Conservation (phyloP, 305 asterid genomes). For the Fraxinus latifolia region DNA sequence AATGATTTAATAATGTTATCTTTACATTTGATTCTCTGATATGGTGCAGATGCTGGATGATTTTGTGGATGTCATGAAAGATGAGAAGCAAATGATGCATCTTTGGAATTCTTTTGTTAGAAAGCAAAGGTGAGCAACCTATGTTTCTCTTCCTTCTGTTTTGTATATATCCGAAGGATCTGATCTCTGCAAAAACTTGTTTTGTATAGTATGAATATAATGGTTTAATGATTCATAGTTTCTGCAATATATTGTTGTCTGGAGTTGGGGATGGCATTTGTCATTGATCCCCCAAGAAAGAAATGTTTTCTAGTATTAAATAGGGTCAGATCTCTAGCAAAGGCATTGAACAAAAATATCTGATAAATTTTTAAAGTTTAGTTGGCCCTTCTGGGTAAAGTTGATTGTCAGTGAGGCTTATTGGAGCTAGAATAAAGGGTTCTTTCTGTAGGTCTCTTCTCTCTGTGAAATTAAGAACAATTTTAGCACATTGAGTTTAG, state of each 20-base stretch:
- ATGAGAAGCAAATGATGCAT: constrained; percentile 97
- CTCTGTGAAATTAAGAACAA: background rate
- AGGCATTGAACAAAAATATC: background rate
- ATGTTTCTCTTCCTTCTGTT: background rate
- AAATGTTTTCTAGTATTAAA: background rate
- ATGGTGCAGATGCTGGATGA: constrained; percentile 93
- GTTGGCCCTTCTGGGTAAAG: background rate
- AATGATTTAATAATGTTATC: constrained; percentile 7
- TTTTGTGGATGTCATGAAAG: constrained; percentile 91
- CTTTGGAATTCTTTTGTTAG: constrained; percentile 98
- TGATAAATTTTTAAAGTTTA: background rate
- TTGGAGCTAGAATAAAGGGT: background rate
- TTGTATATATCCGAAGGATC: background rate
- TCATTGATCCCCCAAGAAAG: background rate
- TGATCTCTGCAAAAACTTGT: background rate
- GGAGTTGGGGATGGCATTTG: background rate
- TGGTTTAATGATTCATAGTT: background rate
- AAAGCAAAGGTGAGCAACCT: constrained; percentile 68
- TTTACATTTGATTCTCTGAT: constrained; percentile 21
- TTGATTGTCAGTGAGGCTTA: background rate
- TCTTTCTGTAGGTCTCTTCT: background rate
- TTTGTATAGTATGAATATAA: background rate
- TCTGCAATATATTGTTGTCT: background rate
- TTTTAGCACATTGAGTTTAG: background rate
- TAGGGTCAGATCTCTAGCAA: background rate